Evolutionary conservation across 441 rosid genomes (phyloP), one percentile per base, ranked within the genome.

Genomic region (Metrosideros polymorpha): DNA sequence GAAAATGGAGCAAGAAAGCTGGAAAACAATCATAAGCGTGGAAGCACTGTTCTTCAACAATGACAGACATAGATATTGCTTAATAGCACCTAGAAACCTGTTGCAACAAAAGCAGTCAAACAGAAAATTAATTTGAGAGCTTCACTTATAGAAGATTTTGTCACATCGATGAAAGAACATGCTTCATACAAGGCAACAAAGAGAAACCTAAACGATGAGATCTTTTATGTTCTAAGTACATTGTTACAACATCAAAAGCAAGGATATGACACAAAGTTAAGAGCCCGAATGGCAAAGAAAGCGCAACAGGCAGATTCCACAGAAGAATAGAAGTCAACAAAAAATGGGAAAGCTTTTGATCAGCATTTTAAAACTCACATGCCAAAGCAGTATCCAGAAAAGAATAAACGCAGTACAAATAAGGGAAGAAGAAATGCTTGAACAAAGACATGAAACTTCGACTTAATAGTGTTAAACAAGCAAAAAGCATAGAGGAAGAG

Each of bases 1-100:
- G 89, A 96, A 98, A 89, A 97, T 95, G 88, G 99, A 97, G 93
- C 98, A 97, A 86, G 99, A 97, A 89, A 98, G 99, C 95, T 98
- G 99, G 94, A 97, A 98, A 91, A 96, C 92, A 86, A 98, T 96
- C 95, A 98, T 94, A 83, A 97, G 96, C 86, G 95, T 95, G 10
- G 99, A 98, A 88, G 99, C 96, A 71, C 98, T 97, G 89, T 98
- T 96, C 96, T 98, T 97, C 94, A 98, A 90, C 92, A 97, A 86
- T 50, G 99, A 97, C 85, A 98, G 89, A 90, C 99, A 97, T 88
- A 98, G 88, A 90, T 96, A 97, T 87, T 95, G 99, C 92, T 97
- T 97, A 89, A 98, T 98, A 88, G 99, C 99, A 88, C 97, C 97
- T 87, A 97, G 88, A 84, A 97, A 97, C 95, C 99, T 98, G 99